A percentile compares a stretch with the other conserved stretches of the same genome.
phyloP scores from a whole-genome alignment of 768 basidiomycete species.

The Russula sp. region DNA sequence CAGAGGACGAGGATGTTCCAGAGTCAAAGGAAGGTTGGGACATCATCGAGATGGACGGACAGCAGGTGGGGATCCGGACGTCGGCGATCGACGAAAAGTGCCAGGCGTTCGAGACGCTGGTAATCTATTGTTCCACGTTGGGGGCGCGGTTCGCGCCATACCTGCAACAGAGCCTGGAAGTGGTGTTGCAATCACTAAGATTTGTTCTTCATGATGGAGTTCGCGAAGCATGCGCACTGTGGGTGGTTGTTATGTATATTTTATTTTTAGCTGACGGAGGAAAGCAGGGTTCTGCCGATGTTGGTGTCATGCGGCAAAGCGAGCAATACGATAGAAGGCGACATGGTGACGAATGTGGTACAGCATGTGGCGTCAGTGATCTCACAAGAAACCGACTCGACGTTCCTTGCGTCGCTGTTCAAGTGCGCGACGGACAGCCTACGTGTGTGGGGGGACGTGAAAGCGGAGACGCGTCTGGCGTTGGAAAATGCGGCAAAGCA shows the following conservation, averaged over 20 bases:
- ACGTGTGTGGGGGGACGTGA: constrained; percentile 49
- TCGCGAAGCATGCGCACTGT: constrained; percentile 71
- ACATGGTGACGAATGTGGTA: constrained; percentile 60
- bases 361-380: constrained; percentile 50
- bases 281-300: constrained; percentile 58
- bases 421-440: constrained; percentile 59
- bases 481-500: constrained; percentile 64
- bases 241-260: constrained; percentile 24
- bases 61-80: constrained; percentile 69
- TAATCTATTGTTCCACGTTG: constrained; percentile 70
- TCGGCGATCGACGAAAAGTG: constrained; percentile 82
- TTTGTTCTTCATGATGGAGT: constrained; percentile 87
- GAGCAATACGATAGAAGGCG: constrained; percentile 30
- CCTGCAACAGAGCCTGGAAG: constrained; percentile 59
- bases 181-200: constrained; percentile 59
- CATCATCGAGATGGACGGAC: constrained; percentile 69
- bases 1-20: constrained; percentile 47
- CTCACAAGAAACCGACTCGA: constrained; percentile 63
- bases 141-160: constrained; percentile 64
- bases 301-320: constrained; percentile 61
- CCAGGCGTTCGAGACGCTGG: constrained; percentile 80
- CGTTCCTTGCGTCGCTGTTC: constrained; percentile 72
- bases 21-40: constrained; percentile 73
- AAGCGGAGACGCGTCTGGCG: constrained; percentile 43
- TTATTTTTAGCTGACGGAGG: not conserved